Evolutionary conservation across 257 asterid genomes (phyloP).

Genomic region (Verbena officinalis): DNA sequence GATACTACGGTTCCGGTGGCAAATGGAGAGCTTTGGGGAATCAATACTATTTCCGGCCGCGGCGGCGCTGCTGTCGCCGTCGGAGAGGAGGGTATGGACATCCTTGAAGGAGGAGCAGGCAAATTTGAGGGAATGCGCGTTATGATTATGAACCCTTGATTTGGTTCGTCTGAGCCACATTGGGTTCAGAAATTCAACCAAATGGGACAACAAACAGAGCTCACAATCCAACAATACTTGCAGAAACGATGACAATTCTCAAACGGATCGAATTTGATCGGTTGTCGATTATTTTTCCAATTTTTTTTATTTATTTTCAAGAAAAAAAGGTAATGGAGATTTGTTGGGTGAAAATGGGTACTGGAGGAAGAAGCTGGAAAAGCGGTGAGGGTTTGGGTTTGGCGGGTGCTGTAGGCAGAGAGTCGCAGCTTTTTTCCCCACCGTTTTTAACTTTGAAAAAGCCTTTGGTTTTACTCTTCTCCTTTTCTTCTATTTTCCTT

Average conservation of each 20-base stretch:
- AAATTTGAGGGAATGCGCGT: slow-evolving; percentile 48
- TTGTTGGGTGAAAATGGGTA: slow-evolving; percentile 6
- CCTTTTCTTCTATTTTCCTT: neutral
- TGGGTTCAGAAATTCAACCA: slow-evolving; percentile 39
- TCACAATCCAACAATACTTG: slow-evolving; percentile 2
- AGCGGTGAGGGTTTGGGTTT: slow-evolving; percentile 46
- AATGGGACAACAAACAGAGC: slow-evolving; percentile 12
- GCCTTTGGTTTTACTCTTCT: slow-evolving; percentile 25
- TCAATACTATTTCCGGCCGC: slow-evolving; percentile 18
- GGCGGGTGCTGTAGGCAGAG: slow-evolving; percentile 40
- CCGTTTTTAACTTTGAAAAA: slow-evolving; percentile 1
- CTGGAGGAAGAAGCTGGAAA: slow-evolving; percentile 41
- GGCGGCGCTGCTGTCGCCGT: slow-evolving; percentile 25
- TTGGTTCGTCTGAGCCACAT: slow-evolving; percentile 84
- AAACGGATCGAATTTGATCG: slow-evolving; percentile 1
- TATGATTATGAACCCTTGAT: slow-evolving; percentile 53
- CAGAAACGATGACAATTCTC: slow-evolving; percentile 6
- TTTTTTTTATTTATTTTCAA: neutral
- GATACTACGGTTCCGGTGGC: slow-evolving; percentile 77
- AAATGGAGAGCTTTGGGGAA: slow-evolving; percentile 47
- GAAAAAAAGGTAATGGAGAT: slow-evolving; percentile 18
- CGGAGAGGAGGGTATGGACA: slow-evolving; percentile 62
- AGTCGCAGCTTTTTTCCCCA: slow-evolving; percentile 30
- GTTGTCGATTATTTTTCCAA: neutral
- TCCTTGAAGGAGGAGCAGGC: slow-evolving; percentile 86